A percentile compares a stretch with the other conserved stretches of the same genome.
phyloP scores from a whole-genome alignment of 1,284 basidiomycete genomes.

The Rhodotorula glutinis region DNA sequence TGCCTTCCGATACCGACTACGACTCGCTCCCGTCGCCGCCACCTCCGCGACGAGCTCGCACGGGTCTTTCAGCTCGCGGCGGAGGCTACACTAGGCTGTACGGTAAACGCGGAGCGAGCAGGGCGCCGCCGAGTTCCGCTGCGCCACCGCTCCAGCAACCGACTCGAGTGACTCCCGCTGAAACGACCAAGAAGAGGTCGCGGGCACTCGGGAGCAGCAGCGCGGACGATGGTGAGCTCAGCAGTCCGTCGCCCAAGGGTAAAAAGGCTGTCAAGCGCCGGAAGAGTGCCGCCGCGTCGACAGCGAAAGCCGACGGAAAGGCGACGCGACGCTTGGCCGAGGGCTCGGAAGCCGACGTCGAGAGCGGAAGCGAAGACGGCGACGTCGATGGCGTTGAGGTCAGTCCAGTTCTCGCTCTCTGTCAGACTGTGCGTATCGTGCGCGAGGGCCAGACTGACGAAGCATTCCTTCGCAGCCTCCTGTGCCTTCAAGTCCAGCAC shows the following conservation, averaged over 20 bases:
- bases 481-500: no score
- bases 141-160: not conserved
- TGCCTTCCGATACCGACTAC: constrained; percentile 13
- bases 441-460: no score
- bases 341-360: not conserved
- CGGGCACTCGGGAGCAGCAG: not conserved
- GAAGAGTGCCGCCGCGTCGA: not conserved
- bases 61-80: not conserved
- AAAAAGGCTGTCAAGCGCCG: not conserved
- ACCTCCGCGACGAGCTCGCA: not conserved
- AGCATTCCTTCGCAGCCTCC: no score
- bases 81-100: not conserved
- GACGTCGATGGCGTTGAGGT: no score
- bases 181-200: no score
- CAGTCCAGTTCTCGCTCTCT: no score
- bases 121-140: not conserved
- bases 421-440: no score
- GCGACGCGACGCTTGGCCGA: not conserved
- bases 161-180: no score
- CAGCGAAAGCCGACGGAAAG: not conserved
- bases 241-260: not conserved
- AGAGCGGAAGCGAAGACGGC: not conserved
- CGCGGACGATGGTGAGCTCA: not conserved
- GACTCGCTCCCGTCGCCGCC: constrained; percentile 15
- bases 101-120: constrained; percentile 4